Conservation (phyloP, 2,329 filamentous ascomycete genomes). For the Fusarium chlamydosporum region DNA sequence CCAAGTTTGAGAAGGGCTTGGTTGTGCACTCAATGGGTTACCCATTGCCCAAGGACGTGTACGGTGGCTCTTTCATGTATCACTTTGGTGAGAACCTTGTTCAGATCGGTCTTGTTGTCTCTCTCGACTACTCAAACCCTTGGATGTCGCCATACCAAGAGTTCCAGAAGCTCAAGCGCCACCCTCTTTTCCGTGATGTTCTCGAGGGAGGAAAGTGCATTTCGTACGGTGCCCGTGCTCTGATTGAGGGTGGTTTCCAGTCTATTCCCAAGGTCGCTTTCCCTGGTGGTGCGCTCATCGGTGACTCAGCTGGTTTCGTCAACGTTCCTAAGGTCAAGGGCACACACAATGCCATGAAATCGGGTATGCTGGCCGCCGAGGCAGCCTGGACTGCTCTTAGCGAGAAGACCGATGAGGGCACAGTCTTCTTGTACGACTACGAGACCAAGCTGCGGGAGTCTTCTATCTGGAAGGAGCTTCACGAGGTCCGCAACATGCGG, state of each 20-base stretch:
- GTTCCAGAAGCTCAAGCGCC: slow-evolving; percentile 98
- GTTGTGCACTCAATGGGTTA: slow-evolving; percentile 94
- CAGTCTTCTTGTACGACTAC: slow-evolving; percentile 94
- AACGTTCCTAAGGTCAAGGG: slow-evolving; percentile 99
- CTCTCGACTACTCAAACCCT: slow-evolving; percentile 95
- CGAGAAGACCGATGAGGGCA: slow-evolving; percentile 68
- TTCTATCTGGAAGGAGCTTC: slow-evolving; percentile 92
- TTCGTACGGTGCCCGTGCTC: slow-evolving; percentile 91
- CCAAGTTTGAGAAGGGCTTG: slow-evolving; percentile 89
- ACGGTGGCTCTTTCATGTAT: slow-evolving; percentile 99
- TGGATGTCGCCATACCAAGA: slow-evolving; percentile 96
- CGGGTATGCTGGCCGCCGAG: slow-evolving; percentile 95
- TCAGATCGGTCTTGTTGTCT: slow-evolving; percentile 89
- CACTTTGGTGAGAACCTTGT: slow-evolving; percentile 99
- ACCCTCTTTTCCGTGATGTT: slow-evolving; percentile 87
- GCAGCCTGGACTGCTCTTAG: slow-evolving; percentile 84
- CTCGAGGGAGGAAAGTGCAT: slow-evolving; percentile 98
- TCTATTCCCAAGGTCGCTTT: slow-evolving; percentile 98
- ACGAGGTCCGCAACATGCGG: slow-evolving; percentile 96
- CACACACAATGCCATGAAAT: slow-evolving; percentile 97
- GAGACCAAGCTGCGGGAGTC: slow-evolving; percentile 89
- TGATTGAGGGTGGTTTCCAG: slow-evolving; percentile 96
- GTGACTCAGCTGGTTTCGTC: slow-evolving; percentile 95
- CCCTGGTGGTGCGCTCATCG: slow-evolving; percentile 93
- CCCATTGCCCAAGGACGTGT: slow-evolving; percentile 87